Evolutionary conservation across 2,329 filamentous ascomycete species (phyloP).

Genomic region (Allantophomopsis cytisporea): DNA sequence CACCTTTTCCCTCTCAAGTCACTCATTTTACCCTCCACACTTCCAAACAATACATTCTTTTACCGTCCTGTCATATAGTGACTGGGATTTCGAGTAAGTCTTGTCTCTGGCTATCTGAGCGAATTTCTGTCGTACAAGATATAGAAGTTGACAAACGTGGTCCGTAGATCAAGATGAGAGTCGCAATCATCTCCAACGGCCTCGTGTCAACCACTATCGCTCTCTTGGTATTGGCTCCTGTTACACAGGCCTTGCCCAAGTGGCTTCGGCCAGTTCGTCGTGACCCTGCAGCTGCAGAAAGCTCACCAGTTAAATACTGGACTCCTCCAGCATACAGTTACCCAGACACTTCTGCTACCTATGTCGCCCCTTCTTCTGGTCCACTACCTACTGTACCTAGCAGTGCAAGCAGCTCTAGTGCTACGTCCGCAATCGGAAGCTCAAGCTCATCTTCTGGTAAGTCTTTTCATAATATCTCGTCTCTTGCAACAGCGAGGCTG

Average conservation of each 20-base stretch:
- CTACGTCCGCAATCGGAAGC: not conserved
- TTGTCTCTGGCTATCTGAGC: no score
- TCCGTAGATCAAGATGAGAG: constrained; percentile 13
- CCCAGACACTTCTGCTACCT: constrained; percentile 7
- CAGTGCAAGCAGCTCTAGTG: not conserved
- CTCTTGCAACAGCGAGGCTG: not conserved
- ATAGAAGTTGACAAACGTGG: no score
- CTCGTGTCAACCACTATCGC: constrained; percentile 8
- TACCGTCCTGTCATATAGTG: no score
- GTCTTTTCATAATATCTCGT: not conserved
- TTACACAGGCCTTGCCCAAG: constrained; percentile 8
- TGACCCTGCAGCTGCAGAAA: constrained; percentile 4
- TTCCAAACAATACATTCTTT: no score
- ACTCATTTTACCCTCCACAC: not conserved
- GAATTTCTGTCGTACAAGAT: no score
- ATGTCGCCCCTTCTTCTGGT: constrained; percentile 4
- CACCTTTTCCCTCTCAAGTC: not conserved
- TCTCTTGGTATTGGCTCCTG: constrained; percentile 7
- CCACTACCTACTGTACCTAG: constrained; percentile 11
- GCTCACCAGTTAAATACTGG: constrained; percentile 11
- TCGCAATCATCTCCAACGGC: constrained; percentile 4
- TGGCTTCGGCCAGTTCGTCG: constrained; percentile 10
- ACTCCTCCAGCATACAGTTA: constrained; percentile 12
- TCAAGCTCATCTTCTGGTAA: not conserved
- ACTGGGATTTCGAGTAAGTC: no score